Conservation (phyloP, 495 filamentous ascomycete species). For the Parachaetomium inaequale region DNA sequence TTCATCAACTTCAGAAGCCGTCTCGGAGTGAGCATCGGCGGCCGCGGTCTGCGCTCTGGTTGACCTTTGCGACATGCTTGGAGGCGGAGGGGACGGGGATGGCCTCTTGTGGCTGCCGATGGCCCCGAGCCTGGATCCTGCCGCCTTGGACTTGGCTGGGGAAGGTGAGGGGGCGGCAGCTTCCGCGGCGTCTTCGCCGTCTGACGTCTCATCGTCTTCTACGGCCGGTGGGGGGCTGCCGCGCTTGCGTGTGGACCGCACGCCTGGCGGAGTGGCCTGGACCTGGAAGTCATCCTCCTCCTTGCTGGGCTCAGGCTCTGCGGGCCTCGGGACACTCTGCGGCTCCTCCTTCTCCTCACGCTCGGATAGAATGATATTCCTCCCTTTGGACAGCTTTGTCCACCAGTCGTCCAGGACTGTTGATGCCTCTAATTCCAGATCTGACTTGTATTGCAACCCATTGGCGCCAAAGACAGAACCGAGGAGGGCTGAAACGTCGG, state of each 20-base stretch:
- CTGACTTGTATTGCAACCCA: constrained; percentile 27
- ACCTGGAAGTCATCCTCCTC: constrained; percentile 46
- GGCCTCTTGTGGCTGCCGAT: constrained; percentile 29
- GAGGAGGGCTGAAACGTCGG: constrained; percentile 37
- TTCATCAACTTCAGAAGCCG: constrained; percentile 39
- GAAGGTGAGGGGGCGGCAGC: constrained; percentile 13
- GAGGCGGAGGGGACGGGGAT: constrained; percentile 18
- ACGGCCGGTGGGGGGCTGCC: constrained; percentile 3
- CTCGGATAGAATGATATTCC: constrained; percentile 22
- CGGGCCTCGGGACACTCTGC: constrained; percentile 22
- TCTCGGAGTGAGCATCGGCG: constrained; percentile 32
- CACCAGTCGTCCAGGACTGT: constrained; percentile 47
- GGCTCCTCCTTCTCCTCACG: constrained; percentile 27
- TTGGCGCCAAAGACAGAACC: constrained; percentile 34
- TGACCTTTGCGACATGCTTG: constrained; percentile 13
- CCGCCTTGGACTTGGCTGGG: constrained; percentile 5
- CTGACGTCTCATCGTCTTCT: constrained; percentile 37
- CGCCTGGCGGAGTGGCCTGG: constrained; percentile 45
- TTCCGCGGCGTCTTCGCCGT: constrained; percentile 32
- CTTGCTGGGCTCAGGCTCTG: constrained; percentile 2
- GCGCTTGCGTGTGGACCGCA: constrained; percentile 1
- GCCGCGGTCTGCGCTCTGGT: not conserved
- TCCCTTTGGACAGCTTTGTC: constrained; percentile 41
- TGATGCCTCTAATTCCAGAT: constrained; percentile 31
- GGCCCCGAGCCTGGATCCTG: constrained; percentile 25